Evolutionary conservation across 2,329 filamentous ascomycete genomes (phyloP).

Genomic region (Colletotrichum chlorophyti): DNA sequence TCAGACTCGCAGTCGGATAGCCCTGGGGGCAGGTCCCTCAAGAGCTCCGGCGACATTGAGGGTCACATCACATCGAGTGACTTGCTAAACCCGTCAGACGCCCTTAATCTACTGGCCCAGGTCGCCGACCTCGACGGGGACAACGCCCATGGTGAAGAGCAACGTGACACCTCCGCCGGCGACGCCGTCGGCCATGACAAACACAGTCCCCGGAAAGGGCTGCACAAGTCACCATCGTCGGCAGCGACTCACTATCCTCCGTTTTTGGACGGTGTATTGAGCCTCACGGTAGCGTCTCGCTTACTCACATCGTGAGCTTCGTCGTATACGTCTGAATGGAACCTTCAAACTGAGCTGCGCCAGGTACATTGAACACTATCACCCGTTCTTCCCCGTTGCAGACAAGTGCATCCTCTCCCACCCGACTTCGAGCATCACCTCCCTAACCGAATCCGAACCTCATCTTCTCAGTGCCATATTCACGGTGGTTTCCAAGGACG

Average conservation of each 20-base stretch:
- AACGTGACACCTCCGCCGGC: constrained; percentile 11
- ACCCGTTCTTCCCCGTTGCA: constrained; percentile 74
- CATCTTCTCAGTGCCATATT: constrained; percentile 74
- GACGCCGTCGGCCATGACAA: constrained; percentile 24
- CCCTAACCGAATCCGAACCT: constrained; percentile 59
- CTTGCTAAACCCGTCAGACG: constrained; percentile 49
- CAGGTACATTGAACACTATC: constrained; percentile 70
- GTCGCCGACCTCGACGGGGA: constrained; percentile 45
- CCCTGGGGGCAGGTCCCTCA: constrained; percentile 25
- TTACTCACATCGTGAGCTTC: constrained; percentile 10
- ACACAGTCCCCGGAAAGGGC: constrained; percentile 3
- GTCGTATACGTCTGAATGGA: too few species aligned
- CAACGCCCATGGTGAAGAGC: constrained; percentile 18
- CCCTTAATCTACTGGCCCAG: constrained; percentile 47
- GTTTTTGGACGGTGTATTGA: constrained; percentile 38
- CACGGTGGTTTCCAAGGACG: constrained; percentile 74
- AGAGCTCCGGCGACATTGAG: constrained; percentile 37
- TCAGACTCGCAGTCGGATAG: constrained; percentile 25
- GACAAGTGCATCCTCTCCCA: constrained; percentile 67
- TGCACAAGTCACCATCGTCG: neutral
- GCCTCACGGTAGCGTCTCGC: constrained; percentile 30
- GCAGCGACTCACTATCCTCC: constrained; percentile 37
- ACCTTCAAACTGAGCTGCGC: too few species aligned
- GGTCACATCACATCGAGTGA: constrained; percentile 48
- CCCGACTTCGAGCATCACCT: constrained; percentile 61